Evolutionary conservation across 345 rosid species (phyloP).

Genomic region (Geranium rotundifolium): DNA sequence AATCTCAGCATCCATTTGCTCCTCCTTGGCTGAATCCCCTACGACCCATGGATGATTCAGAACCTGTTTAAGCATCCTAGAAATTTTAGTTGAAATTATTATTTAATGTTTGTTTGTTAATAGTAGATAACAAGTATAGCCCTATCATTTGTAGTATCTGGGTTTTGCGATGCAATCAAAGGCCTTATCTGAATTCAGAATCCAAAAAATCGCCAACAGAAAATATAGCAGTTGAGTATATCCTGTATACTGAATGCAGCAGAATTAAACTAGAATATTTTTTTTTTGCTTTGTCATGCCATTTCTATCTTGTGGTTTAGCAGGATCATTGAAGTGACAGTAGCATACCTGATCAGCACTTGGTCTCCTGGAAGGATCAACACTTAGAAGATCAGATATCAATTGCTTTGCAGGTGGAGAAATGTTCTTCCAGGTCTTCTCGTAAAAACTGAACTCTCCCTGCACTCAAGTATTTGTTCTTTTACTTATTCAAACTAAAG

Average conservation of each 20-base stretch:
- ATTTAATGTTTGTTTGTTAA: not conserved
- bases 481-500: not conserved
- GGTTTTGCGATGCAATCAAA: not conserved
- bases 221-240: no score
- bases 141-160: not conserved
- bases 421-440: conserved; percentile 51
- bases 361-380: conserved; percentile 51
- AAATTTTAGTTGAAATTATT: not conserved
- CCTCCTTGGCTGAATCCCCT: conserved; percentile 49
- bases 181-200: not conserved
- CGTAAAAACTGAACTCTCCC: conserved; percentile 56
- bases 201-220: no score
- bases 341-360: conserved; percentile 37
- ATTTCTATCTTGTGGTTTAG: not conserved
- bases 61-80: conserved; percentile 21
- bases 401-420: conserved; percentile 48
- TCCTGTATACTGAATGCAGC: not conserved
- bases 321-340: not conserved
- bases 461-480: conserved; percentile 10
- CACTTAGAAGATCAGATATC: conserved; percentile 41
- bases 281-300: not conserved
- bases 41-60: conserved; percentile 52
- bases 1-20: conserved; percentile 53
- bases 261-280: not conserved
- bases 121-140: not conserved